Conservation (phyloP, 2,329 filamentous ascomycete genomes). For the Calonectria honghensis region DNA sequence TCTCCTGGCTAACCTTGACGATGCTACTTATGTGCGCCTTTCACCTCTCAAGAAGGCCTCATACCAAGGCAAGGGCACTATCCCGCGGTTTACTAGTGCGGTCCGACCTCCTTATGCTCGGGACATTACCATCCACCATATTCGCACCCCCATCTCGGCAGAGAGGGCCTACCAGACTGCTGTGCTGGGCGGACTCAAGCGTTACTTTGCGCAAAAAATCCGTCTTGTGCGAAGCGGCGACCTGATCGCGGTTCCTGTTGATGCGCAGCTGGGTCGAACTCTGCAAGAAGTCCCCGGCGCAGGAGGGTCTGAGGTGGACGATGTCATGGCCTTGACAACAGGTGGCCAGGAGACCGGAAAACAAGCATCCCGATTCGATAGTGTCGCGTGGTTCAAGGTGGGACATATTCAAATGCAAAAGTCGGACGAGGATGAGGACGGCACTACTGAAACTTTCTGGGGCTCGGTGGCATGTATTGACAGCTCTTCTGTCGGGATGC, state of each 20-base stretch:
- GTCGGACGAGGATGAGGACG: conserved; percentile 73
- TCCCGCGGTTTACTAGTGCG: conserved; percentile 73
- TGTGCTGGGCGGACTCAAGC: conserved; percentile 89
- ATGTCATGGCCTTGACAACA: conserved; percentile 75
- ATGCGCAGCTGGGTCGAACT: conserved; percentile 87
- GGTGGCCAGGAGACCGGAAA: conserved; percentile 55
- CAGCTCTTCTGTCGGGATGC: conserved; percentile 89
- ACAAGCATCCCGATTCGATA: conserved; percentile 66
- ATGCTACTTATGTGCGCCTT: conserved; percentile 85
- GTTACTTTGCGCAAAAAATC: conserved; percentile 88
- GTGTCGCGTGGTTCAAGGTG: conserved; percentile 94
- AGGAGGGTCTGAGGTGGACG: conserved; percentile 81
- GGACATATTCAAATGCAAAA: conserved; percentile 80
- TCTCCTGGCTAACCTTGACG: conserved; percentile 88
- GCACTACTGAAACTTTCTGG: conserved; percentile 83
- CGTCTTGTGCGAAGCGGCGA: conserved; percentile 91
- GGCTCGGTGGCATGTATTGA: conserved; percentile 91
- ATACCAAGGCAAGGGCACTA: conserved; percentile 70
- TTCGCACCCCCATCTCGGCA: conserved; percentile 91
- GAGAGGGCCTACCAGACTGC: conserved; percentile 90
- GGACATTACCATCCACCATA: conserved; percentile 91
- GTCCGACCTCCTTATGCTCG: conserved; percentile 76
- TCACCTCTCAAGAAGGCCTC: conserved; percentile 77
- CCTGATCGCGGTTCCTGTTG: conserved; percentile 90
- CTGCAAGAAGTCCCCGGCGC: conserved; percentile 82